Evolutionary conservation across 257 asterid genomes (phyloP), one percentile per base, ranked within the genome.

Genomic region (Fraxinus excelsior): DNA sequence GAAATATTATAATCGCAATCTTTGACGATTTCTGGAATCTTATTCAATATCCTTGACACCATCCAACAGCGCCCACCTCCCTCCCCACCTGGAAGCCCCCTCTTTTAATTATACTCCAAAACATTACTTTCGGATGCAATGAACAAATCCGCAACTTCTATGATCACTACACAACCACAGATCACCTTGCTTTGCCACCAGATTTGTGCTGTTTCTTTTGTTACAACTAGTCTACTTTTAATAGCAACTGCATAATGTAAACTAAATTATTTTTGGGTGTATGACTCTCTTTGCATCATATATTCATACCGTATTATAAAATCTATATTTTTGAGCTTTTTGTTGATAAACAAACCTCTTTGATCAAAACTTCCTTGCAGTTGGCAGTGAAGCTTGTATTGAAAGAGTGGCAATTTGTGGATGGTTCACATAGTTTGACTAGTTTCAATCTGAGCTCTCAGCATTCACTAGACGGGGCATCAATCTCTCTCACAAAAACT

Each of bases 361-460:
- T 74, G 56, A 67, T 70, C 70, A 67, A 65, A 79, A 78, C 81
- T 53, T 60, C 65, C 42, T 84, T 83, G 88, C 97, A 96, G 99
- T 82, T 96, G 89, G 82, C 86, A 0, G 92, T 93, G 85, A 93
- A 87, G 85, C 97, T 96, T 67, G 84, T 85, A 67, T 86, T 93
- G 77, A 96, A 96, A 80, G 99, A 96, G 85, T 96, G 99, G 99
- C 94, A 90, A 60, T 96, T 90, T 87, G 81, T 98, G 51, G 98
- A 96, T 83, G 99, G 97, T 58, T 89, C 93, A 19, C 92, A 83
- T 74, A 87, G 88, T 91, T 79, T 68, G 51, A 78, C 77, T 66
- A 82, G 73, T 81, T 74, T 83, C 14, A 81, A 79, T 68, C 49
- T 77, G 25, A 81, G 92, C 82, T 84, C 92, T 71, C 84, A 72